phyloP scores from a whole-genome alignment of 257 asterid genomes.

The Primulina huaijiensis region DNA sequence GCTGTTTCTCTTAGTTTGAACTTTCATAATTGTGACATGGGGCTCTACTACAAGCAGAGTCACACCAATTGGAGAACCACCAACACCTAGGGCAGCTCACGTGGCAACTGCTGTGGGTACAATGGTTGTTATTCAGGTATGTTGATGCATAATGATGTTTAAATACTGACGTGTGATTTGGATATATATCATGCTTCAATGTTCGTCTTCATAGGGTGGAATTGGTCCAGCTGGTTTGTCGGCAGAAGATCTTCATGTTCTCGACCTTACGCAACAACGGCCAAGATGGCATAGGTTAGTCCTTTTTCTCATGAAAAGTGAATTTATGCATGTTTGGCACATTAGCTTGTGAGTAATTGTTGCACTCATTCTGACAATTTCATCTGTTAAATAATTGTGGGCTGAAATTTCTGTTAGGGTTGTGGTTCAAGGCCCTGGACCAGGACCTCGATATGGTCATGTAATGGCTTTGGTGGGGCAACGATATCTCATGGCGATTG shows the following conservation, averaged over 20 bases:
- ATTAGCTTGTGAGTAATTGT: slow-evolving; percentile 15
- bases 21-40: slow-evolving; percentile 16
- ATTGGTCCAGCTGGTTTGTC: slow-evolving; percentile 99
- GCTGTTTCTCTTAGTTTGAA: slow-evolving; percentile 25
- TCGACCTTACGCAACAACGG: slow-evolving; percentile 91
- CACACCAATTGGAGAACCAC: slow-evolving; percentile 98
- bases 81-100: slow-evolving; percentile 99
- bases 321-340: neutral
- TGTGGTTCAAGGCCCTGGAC: slow-evolving; percentile 99
- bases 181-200: slow-evolving; percentile 16
- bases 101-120: slow-evolving; percentile 99
- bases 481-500: slow-evolving; percentile 98
- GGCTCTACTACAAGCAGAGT: slow-evolving; percentile 44
- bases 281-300: slow-evolving; percentile 97
- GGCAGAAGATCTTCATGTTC: slow-evolving; percentile 97
- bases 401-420: slow-evolving; percentile 50
- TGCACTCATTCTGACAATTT: slow-evolving; percentile 17
- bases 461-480: slow-evolving; percentile 99
- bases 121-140: slow-evolving; percentile 98
- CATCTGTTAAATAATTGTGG: slow-evolving; percentile 18
- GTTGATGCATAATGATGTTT: slow-evolving; percentile 24
- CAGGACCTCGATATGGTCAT: slow-evolving; percentile 98
- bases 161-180: slow-evolving; percentile 11
- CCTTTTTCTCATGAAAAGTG: slow-evolving; percentile 8
- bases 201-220: slow-evolving; percentile 72